Conservation (phyloP, 768 basidiomycete genomes). For the Hebeloma cylindrosporum region DNA sequence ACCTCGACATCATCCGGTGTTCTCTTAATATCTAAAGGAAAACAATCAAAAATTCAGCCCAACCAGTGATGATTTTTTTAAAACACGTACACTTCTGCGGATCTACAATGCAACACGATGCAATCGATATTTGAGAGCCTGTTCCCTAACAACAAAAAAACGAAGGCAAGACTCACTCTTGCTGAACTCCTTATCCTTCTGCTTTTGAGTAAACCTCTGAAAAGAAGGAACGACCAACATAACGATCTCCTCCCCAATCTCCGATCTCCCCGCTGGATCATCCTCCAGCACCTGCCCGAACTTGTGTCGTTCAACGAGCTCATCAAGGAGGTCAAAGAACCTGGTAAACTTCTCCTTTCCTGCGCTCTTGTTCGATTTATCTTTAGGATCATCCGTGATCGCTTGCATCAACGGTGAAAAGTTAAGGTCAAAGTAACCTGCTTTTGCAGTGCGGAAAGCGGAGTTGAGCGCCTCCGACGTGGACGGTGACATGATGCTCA, state of each 20-base stretch:
- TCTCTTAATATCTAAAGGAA: slow-evolving; percentile 69
- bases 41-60: background rate
- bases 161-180: slow-evolving; percentile 55
- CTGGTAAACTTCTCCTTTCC: slow-evolving; percentile 82
- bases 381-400: slow-evolving; percentile 62
- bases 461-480: slow-evolving; percentile 64
- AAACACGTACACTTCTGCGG: slow-evolving; percentile 64
- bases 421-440: slow-evolving; percentile 81
- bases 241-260: slow-evolving; percentile 70
- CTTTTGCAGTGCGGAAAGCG: slow-evolving; percentile 78
- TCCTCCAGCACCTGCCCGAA: slow-evolving; percentile 70
- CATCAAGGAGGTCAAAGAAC: slow-evolving; percentile 81
- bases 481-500: slow-evolving; percentile 56
- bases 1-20: slow-evolving; percentile 72
- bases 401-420: slow-evolving; percentile 76
- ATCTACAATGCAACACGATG: slow-evolving; percentile 36
- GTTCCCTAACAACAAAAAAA: slow-evolving; percentile 2
- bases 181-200: slow-evolving; percentile 80
- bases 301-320: slow-evolving; percentile 73
- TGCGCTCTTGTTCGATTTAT: slow-evolving; percentile 54
- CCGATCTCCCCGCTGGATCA: slow-evolving; percentile 57
- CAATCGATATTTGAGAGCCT: too few relatives aligned
- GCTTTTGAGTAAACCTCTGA: slow-evolving; percentile 71
- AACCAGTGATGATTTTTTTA: background rate
- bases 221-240: slow-evolving; percentile 76